A percentile compares a stretch with the other conserved stretches of the same genome.
Conservation (phyloP, 805 yeast species). For the Torulaspora maleeae region DNA sequence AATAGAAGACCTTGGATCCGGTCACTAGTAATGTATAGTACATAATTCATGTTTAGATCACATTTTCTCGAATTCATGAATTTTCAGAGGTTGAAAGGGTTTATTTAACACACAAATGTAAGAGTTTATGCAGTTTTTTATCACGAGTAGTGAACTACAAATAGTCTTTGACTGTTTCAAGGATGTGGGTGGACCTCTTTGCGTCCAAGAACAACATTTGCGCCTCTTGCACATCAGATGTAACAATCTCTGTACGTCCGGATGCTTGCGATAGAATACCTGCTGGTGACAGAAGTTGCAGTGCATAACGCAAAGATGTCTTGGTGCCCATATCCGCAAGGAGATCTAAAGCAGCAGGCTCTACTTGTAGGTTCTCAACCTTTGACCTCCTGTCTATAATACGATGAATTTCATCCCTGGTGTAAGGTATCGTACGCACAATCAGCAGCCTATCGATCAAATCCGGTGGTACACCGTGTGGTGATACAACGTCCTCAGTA, state of each 20-base stretch:
- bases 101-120: not conserved
- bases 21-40: not conserved
- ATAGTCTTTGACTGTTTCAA: slow-evolving; percentile 39
- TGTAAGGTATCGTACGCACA: slow-evolving; percentile 87
- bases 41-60: not conserved
- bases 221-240: slow-evolving; percentile 78
- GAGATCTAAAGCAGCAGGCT: slow-evolving; percentile 64
- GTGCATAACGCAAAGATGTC: slow-evolving; percentile 84
- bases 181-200: slow-evolving; percentile 67
- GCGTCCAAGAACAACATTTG: slow-evolving; percentile 81
- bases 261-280: slow-evolving; percentile 72
- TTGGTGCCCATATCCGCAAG: slow-evolving; percentile 69
- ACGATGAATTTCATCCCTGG: slow-evolving; percentile 70
- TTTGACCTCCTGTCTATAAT: slow-evolving; percentile 79
- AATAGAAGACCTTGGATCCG: slow-evolving; percentile 48
- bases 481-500: slow-evolving; percentile 75
- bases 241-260: slow-evolving; percentile 63
- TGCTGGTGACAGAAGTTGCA: slow-evolving; percentile 87
- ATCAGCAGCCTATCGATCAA: slow-evolving; percentile 86
- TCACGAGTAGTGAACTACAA: slow-evolving; percentile 23
- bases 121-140: not conserved
- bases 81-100: not conserved
- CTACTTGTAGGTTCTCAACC: slow-evolving; percentile 66
- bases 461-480: slow-evolving; percentile 97
- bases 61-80: not conserved